Evolutionary conservation across 2,329 filamentous ascomycete genomes (phyloP), one percentile per base, ranked within the genome.

Genomic region (Bipolaris zeicola): DNA sequence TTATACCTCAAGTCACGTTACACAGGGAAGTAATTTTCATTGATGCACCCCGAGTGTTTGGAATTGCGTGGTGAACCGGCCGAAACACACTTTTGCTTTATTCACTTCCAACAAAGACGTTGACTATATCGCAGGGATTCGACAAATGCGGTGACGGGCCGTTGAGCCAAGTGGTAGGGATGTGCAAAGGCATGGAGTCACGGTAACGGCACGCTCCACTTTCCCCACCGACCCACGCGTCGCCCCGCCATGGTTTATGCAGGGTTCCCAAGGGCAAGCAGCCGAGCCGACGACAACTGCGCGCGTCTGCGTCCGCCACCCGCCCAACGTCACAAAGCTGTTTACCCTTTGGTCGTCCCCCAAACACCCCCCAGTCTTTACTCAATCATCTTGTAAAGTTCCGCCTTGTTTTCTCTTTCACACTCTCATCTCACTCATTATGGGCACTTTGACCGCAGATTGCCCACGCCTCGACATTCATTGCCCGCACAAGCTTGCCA

Each of bases 401-500:
- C 28, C 3, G 3, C 28, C 10, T 31, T 31, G 10, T 11, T 31
- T 31, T 31, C 31, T 18, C 6, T 43, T 24, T 47, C 14, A 20
- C 20, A 44, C 50, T 18, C 20, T 26, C 41, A 37, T 26, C 52
- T 38, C 10, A 14, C 38, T 46, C 42, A 57, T 31, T 26, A 78
- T 77, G 76, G 76, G 76, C 18, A 78, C 76, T 11, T 68, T 78
- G n/a, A 78, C 76, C 2, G 75, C 69, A 16, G 69, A 74, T 45
- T 69, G 69, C 36, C 75, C 75, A 34, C 68, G 69, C 8, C 57
- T 77, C 22, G 73, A 72, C 49, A 54, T 66, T 37, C 74, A 78
- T 51, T 78, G 76, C 56, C 67, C 69, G 8, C 77, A 78, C 64
- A 78, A 79, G 61, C 74, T 79, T 31, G 73, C 77, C 8, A 76